Percentiles rank a stretch among this genome's conserved stretches.
These are phyloP conservation scores for Cladorrhinum sp. DNA, from an alignment of 2,329 filamentous ascomycete species.

Conservation along the genomic window DNA sequence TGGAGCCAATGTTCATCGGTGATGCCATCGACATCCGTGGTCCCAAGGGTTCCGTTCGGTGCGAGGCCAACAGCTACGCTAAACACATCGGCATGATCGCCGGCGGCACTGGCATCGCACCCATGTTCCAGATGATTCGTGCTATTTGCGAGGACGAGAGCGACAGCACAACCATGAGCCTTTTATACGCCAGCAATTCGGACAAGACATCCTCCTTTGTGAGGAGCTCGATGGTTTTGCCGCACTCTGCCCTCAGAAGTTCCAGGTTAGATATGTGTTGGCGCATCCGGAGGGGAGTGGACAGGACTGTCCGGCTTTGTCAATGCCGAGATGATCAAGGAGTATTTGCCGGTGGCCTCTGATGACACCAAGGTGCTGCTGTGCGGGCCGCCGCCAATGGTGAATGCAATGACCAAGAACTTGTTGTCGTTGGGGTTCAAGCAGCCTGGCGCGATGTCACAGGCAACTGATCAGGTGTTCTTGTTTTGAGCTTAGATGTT, in stretches of 20 bases:
- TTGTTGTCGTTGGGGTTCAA: slow-evolving; percentile 49
- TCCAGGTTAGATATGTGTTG: slow-evolving; percentile 55
- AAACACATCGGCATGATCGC: slow-evolving; percentile 54
- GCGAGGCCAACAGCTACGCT: slow-evolving; percentile 38
- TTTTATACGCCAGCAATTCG: slow-evolving; percentile 58
- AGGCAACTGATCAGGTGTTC: slow-evolving; percentile 55
- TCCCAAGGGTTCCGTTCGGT: slow-evolving; percentile 56
- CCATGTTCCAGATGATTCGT: slow-evolving; percentile 61
- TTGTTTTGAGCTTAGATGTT: slow-evolving; percentile 37
- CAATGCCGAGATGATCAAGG: slow-evolving; percentile 47
- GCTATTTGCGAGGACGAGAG: slow-evolving; percentile 60
- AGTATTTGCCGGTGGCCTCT: slow-evolving; percentile 45
- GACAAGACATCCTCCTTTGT: slow-evolving; percentile 59
- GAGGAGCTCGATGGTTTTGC: slow-evolving; percentile 54
- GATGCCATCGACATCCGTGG: slow-evolving; percentile 51
- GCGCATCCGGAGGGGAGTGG: slow-evolving; percentile 49
- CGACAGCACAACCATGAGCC: slow-evolving; percentile 54
- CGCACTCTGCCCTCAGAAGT: slow-evolving; percentile 47
- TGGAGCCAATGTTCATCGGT: slow-evolving; percentile 45
- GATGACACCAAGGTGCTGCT: slow-evolving; percentile 52
- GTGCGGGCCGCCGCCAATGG: slow-evolving; percentile 60
- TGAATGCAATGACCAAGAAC: slow-evolving; percentile 53
- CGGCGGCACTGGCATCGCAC: slow-evolving; percentile 51
- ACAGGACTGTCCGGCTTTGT: slow-evolving; percentile 48
- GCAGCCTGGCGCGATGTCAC: slow-evolving; percentile 45